Base-by-base conservation (phyloP, 345 rosid species). In the Brassica carinata region DNA sequence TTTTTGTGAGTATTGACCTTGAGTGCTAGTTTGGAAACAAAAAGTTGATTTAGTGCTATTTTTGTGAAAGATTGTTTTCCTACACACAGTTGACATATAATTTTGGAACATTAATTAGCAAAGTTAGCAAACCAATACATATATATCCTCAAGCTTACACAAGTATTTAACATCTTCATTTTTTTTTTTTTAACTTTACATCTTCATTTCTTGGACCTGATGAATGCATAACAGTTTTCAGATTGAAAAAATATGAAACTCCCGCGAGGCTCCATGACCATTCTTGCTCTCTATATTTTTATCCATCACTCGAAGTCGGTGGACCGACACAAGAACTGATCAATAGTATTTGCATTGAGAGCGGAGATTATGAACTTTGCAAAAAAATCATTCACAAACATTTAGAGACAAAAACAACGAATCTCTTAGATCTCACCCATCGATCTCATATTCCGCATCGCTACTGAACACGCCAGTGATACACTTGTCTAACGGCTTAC, bases 401-500 rank as follows among this genome's bases (percentile, higher is more conserved):
- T 10, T 15, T 55, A 27, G 67, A 78, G n/a, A 30, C 71, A 64
- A 14, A 55, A 64, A n/a, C 58, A 4, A 19, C 67, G 36, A 71
- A 74, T 26, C 38, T 78, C 43, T 17, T 55, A 34, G 77, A 64
- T 0, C 77, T 78, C 59, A 72, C 82, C 3, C 13, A 30, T 55
- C 26, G 26, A 2, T 23, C 48, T 64, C 61, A 78, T 78, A 64
- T 9, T 71, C 6, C 14, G 14, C 19, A 65, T 68, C 10, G 31
- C 67, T 1, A 4, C 29, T 2, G 43, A 27, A 55, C 48, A 72
- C 1, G 72, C 82, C 5, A 66, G 45, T 55, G 77, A 38, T 65
- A 78, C 77, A 78, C 72, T n/a, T 78, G 81, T 53, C 66, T 64
- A 34, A 23, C 14, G 1, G 67, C 55, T 34, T 78, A 34, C 64